Evolutionary conservation across 1,284 basidiomycete species (phyloP).

Genomic region (Melampsora larici-populina): DNA sequence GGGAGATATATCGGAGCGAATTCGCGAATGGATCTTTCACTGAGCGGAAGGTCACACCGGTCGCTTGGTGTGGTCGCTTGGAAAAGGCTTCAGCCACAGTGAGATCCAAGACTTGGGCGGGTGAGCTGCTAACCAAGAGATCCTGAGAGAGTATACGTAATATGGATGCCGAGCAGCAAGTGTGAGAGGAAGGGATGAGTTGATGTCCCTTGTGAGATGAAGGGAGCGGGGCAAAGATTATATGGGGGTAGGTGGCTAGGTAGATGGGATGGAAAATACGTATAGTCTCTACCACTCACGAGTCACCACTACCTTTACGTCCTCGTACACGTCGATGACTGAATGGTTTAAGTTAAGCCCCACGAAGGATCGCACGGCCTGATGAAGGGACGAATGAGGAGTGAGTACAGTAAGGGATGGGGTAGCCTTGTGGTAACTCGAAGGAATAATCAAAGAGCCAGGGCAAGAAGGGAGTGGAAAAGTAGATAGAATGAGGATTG

Average conservation of each 20-base stretch:
- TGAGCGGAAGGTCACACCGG: not conserved
- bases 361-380: not conserved
- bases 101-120: conserved; percentile 4
- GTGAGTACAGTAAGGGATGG: not conserved
- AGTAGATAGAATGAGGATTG: not conserved
- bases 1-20: not conserved
- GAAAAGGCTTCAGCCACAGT: conserved; percentile 2
- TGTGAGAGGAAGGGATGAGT: no score
- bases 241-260: not conserved
- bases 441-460: not conserved
- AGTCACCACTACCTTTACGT: not conserved
- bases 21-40: not conserved
- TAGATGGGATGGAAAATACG: no score
- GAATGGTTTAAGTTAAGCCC: not conserved
- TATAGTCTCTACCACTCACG: no score
- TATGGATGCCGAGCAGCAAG: no score
- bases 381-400: not conserved
- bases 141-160: not conserved
- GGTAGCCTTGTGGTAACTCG: not conserved
- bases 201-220: not conserved
- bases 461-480: not conserved
- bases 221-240: not conserved
- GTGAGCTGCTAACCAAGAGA: not conserved
- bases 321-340: not conserved
- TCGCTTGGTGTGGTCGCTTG: not conserved